Conservation (phyloP, 176 grass and related monocot genomes). For the Tuctoria greenei region DNA sequence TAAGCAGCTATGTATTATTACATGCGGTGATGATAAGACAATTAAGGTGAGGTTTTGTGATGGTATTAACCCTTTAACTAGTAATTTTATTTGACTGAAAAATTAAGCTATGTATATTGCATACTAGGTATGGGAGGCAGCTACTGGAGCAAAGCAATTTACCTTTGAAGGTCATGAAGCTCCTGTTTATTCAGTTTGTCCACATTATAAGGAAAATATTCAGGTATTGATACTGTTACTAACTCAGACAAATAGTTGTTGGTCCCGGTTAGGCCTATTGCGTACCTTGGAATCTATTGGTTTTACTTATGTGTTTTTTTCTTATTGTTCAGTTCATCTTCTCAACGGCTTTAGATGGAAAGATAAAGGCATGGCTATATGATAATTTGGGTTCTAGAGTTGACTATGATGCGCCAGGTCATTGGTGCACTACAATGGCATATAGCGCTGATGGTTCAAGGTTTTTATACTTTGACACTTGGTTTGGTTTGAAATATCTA, state of each 20-base stretch:
- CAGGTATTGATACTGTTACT: slow-evolving; percentile 53
- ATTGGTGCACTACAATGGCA: slow-evolving; percentile 99
- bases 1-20: slow-evolving; percentile 95
- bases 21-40: slow-evolving; percentile 97
- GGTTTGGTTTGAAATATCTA: slow-evolving; percentile 22
- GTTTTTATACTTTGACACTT: slow-evolving; percentile 45
- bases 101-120: slow-evolving; percentile 23
- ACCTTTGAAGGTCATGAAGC: slow-evolving; percentile 97
- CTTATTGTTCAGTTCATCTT: slow-evolving; percentile 77
- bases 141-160: slow-evolving; percentile 70
- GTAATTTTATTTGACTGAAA: slow-evolving; percentile 16
- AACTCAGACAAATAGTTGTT: not conserved
- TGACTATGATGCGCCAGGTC: slow-evolving; percentile 98
- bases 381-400: slow-evolving; percentile 98
- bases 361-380: slow-evolving; percentile 99
- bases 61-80: not conserved
- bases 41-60: slow-evolving; percentile 63
- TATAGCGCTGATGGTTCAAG: slow-evolving; percentile 98
- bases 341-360: slow-evolving; percentile 98
- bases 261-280: slow-evolving; percentile 1
- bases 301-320: slow-evolving; percentile 5
- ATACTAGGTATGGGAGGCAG: slow-evolving; percentile 92
- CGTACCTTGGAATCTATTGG: slow-evolving; percentile 10
- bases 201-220: slow-evolving; percentile 95
- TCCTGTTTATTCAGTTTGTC: slow-evolving; percentile 98